Conservation (phyloP, 345 rosid species). For the Angophora floribunda region DNA sequence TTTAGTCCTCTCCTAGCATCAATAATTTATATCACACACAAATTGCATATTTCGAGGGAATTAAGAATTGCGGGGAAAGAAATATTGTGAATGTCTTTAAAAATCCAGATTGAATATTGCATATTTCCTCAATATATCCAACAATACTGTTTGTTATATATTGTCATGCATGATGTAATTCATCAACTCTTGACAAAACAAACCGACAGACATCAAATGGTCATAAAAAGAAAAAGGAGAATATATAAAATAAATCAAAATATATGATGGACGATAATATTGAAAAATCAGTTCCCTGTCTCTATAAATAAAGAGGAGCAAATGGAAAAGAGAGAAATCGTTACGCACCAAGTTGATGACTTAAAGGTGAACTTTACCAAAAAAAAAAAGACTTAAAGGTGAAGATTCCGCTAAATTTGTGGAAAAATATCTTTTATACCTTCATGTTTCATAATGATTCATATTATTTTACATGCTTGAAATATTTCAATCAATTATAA, state of each 20-base stretch:
- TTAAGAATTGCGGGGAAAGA: neutral
- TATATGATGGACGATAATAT: neutral
- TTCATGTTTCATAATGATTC: neutral
- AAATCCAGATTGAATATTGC: neutral
- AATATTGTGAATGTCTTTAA: neutral
- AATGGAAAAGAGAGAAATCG: neutral
- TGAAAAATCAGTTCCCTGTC: neutral
- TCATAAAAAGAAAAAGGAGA: neutral
- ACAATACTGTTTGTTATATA: neutral
- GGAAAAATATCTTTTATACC: neutral
- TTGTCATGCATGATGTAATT: neutral
- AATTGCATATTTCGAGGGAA: neutral
- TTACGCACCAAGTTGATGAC: neutral
- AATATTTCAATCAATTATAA: neutral
- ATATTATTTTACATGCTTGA: accelerated
- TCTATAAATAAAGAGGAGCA: neutral
- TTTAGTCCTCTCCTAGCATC: neutral
- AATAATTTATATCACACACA: neutral
- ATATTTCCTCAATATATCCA: neutral
- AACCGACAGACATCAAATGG: neutral
- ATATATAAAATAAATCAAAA: neutral
- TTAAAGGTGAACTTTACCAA: neutral
- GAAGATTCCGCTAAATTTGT: accelerated
- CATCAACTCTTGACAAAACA: neutral
- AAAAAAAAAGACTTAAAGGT: neutral